phyloP scores from a whole-genome alignment of 2,329 filamentous ascomycete species.

The Cladosporium sp. region DNA sequence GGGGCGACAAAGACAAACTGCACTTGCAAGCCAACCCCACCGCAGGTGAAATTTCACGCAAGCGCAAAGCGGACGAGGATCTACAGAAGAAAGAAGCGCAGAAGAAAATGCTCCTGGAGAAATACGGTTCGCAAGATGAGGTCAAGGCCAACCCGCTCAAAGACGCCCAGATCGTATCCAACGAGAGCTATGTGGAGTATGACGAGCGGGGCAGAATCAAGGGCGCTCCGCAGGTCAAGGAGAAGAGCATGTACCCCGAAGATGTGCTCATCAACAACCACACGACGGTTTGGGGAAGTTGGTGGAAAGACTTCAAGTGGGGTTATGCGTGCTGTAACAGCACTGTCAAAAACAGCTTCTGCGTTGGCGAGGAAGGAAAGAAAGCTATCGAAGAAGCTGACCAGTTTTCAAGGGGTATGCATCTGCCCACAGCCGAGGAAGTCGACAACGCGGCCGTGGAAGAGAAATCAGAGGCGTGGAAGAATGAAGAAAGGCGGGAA shows the following conservation, averaged over 20 bases:
- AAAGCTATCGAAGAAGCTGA: conserved; percentile 74
- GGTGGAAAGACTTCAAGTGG: conserved; percentile 96
- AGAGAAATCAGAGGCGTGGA: conserved; percentile 38
- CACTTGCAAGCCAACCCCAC: conserved; percentile 97
- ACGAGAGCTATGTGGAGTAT: conserved; percentile 87
- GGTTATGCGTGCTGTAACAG: conserved; percentile 95
- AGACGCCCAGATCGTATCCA: conserved; percentile 67
- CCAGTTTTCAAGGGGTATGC: conserved; percentile 46
- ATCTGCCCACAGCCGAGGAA: conserved; percentile 33
- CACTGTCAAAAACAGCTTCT: conserved; percentile 92
- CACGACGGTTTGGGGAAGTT: conserved; percentile 88
- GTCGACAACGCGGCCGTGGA: conserved; percentile 27
- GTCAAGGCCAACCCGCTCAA: conserved; percentile 54
- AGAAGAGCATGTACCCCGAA: conserved; percentile 87
- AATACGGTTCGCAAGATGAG: conserved; percentile 70
- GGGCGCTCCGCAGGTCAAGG: conserved; percentile 68
- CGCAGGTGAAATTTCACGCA: conserved; percentile 76
- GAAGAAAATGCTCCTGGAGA: conserved; percentile 67
- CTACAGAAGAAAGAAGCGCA: conserved; percentile 64
- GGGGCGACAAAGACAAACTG: conserved; percentile 68
- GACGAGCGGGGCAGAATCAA: conserved; percentile 87
- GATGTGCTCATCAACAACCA: conserved; percentile 89
- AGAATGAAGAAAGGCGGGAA: conserved; percentile 37
- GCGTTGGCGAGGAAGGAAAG: conserved; percentile 86
- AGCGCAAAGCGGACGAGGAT: conserved; percentile 70